These are phyloP conservation scores for Acanthamoeba lenticulata DNA, from an alignment of 208 protist species.

Conservation along the genomic window DNA sequence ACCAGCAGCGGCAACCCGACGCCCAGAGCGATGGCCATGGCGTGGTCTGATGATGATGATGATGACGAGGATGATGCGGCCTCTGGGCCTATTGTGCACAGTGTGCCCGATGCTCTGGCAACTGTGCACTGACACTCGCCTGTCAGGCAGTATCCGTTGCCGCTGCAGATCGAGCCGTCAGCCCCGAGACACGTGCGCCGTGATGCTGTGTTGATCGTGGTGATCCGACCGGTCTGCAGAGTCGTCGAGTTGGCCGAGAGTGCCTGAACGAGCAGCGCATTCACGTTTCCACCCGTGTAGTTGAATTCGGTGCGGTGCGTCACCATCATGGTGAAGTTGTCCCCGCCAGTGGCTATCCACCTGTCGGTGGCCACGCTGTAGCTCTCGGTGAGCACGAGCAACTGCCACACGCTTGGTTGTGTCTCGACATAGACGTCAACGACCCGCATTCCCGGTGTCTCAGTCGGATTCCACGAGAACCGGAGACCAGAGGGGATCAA, in stretches of 20 bases:
- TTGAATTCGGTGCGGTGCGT: background rate
- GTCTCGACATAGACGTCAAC: background rate
- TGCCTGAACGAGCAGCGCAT: background rate
- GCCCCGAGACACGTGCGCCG: background rate
- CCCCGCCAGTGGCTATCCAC: background rate
- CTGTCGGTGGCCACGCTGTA: background rate
- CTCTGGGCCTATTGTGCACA: background rate
- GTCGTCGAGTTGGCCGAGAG: background rate
- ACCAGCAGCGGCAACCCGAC: background rate
- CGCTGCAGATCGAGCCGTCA: background rate
- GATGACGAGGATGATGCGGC: background rate
- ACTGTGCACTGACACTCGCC: slow-evolving; percentile 29
- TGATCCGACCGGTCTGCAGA: background rate
- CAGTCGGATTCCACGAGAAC: background rate
- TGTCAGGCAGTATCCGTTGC: background rate
- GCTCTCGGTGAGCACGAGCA: background rate
- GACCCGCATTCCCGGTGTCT: background rate
- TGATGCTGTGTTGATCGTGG: background rate
- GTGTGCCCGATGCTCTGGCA: background rate
- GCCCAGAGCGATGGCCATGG: background rate
- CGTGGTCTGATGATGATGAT: background rate
- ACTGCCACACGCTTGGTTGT: background rate
- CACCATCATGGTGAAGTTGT: background rate
- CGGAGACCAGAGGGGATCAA: background rate
- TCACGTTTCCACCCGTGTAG: background rate